Conservation (phyloP, 176 grass and related monocot genomes). For the Lolium multiflorum region DNA sequence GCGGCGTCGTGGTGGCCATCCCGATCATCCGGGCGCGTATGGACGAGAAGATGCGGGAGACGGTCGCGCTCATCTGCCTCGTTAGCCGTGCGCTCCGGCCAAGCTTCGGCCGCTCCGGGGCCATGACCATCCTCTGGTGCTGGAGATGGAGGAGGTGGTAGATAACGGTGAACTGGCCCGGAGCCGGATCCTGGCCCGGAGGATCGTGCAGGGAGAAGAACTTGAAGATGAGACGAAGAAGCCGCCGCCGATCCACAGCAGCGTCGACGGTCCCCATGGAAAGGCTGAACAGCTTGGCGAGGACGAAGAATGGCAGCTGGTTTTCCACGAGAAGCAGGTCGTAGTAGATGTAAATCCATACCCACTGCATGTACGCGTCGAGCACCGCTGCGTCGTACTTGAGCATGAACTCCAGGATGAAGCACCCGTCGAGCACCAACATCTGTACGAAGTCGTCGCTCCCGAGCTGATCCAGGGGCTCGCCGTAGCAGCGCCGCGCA, state of each 20-base stretch:
- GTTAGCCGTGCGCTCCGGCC: not conserved
- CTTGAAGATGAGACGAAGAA: not conserved
- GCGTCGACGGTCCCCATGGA: not conserved
- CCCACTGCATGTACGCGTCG: not conserved
- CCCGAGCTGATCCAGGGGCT: not conserved
- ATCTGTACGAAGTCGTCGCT: not conserved
- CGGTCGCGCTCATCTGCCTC: not conserved
- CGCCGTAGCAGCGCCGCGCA: not conserved
- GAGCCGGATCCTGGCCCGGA: not conserved
- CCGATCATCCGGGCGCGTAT: not conserved
- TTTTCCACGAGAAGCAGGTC: not conserved
- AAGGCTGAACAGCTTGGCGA: constrained; percentile 17
- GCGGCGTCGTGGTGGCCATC: not conserved
- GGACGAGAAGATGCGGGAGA: not conserved
- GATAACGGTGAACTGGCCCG: not conserved
- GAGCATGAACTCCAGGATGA: constrained; percentile 11
- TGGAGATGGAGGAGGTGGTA: constrained; percentile 29
- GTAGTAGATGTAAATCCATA: constrained; percentile 1
- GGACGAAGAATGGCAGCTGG: not conserved
- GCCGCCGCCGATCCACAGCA: not conserved
- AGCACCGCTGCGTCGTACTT: not conserved
- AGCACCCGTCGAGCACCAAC: constrained; percentile 13
- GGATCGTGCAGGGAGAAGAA: constrained; percentile 2
- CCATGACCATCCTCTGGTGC: constrained; percentile 23
- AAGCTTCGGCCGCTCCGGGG: not conserved